phyloP scores from a whole-genome alignment of 2,329 filamentous ascomycete species.

The Hypocrella siamensis region DNA sequence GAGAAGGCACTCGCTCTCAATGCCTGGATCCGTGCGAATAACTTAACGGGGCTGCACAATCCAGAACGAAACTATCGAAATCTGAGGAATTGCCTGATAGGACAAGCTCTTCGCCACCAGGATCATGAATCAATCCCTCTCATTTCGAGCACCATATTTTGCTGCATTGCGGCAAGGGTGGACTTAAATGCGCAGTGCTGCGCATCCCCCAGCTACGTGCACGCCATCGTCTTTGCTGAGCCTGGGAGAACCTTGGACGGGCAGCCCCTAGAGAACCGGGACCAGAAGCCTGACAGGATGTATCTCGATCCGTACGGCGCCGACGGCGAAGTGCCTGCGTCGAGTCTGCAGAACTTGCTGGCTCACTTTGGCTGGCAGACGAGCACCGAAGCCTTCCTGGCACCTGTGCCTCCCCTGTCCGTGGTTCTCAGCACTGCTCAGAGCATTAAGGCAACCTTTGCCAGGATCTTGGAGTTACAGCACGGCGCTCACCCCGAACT shows the following conservation, averaged over 20 bases:
- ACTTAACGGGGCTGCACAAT: conserved; percentile 57
- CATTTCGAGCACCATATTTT: conserved; percentile 78
- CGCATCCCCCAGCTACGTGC: conserved; percentile 72
- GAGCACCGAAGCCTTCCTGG: conserved; percentile 36
- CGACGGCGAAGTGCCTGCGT: conserved; percentile 46
- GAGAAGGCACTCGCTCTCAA: conserved; percentile 53
- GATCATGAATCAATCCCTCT: conserved; percentile 71
- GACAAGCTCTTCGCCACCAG: conserved; percentile 57
- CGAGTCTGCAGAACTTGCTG: conserved; percentile 44
- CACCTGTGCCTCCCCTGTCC: conserved; percentile 45
- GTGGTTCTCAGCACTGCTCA: conserved; percentile 58
- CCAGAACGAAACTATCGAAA: conserved; percentile 55
- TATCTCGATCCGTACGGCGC: conserved; percentile 72
- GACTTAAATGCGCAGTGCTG: conserved; percentile 66
- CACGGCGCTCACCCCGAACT: conserved; percentile 12
- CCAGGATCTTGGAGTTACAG: conserved; percentile 13
- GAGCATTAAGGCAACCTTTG: conserved; percentile 63
- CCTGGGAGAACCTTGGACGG: conserved; percentile 45
- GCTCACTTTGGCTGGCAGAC: conserved; percentile 28
- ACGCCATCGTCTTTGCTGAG: conserved; percentile 57
- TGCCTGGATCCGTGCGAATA: conserved; percentile 49
- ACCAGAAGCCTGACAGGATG: conserved; percentile 35
- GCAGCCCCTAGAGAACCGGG: conserved; percentile 16
- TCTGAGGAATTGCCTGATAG: conserved; percentile 77
- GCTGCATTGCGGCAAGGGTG: conserved; percentile 57